Evolutionary conservation across 306 rosid species (phyloP).

Genomic region (Corylus americana): DNA sequence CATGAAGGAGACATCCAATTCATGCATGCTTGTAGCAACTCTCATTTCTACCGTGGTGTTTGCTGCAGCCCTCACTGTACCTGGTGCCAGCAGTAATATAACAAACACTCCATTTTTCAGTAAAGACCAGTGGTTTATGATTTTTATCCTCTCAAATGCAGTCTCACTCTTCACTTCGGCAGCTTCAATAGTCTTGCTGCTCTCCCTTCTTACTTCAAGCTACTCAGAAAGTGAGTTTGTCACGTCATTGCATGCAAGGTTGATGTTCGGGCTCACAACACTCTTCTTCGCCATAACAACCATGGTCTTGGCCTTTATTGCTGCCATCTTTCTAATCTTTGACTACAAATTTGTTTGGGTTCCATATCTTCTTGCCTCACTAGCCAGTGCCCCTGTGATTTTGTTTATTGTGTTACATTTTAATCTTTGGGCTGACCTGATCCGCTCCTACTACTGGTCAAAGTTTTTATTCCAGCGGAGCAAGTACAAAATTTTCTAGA

Average conservation of each 20-base stretch:
- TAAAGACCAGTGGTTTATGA: not conserved
- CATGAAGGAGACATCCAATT: conserved; percentile 4
- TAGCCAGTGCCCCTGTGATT: not conserved
- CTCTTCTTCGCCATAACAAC: not conserved
- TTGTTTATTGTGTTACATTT: not conserved
- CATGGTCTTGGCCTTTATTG: conserved; percentile 12
- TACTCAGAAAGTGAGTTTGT: not conserved
- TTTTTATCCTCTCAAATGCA: conserved; percentile 15
- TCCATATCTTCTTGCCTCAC: conserved; percentile 5
- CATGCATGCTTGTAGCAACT: conserved; percentile 25
- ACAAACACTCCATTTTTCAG: not conserved
- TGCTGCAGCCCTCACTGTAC: conserved; percentile 10
- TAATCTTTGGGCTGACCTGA: not conserved
- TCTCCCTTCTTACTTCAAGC: conserved; percentile 15
- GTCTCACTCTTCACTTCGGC: conserved; percentile 3
- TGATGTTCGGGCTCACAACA: not conserved
- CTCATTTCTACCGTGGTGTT: conserved; percentile 6
- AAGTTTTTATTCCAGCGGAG: not conserved
- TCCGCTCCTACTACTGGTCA: conserved; percentile 2
- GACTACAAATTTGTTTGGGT: not conserved
- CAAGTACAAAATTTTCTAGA: not conserved
- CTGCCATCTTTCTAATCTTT: conserved; percentile 20
- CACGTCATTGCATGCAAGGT: not conserved
- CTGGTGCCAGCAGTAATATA: not conserved
- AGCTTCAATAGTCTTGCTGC: not conserved